Evolutionary conservation across 202 grass and related monocot genomes (phyloP).

Genomic region (Carex arenaria): DNA sequence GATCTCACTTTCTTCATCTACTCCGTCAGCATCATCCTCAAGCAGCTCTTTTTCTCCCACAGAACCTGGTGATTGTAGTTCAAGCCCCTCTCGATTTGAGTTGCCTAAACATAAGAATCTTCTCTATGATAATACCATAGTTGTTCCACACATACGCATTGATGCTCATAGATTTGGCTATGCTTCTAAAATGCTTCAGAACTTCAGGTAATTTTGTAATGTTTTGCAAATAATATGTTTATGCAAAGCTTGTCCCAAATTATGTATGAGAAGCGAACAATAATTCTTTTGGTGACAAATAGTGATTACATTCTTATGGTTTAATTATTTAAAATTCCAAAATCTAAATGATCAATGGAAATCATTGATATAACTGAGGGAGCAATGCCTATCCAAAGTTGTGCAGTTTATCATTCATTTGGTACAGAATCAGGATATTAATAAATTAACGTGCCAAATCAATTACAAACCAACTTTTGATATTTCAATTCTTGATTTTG

Average conservation of each 20-base stretch:
- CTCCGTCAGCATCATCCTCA: conserved; percentile 66
- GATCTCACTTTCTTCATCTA: conserved; percentile 32
- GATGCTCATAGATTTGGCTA: conserved; percentile 87
- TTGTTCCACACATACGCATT: conserved; percentile 68
- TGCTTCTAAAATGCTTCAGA: conserved; percentile 85
- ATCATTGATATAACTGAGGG: background rate
- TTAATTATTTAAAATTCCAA: background rate
- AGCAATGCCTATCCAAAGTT: background rate
- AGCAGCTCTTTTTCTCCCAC: conserved; percentile 61
- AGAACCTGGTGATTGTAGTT: conserved; percentile 41
- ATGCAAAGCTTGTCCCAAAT: background rate
- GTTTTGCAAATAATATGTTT: background rate
- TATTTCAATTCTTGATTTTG: conserved; percentile 5
- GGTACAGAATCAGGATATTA: background rate
- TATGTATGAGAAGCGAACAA: background rate
- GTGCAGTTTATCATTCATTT: background rate
- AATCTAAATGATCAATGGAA: background rate
- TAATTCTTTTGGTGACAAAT: background rate
- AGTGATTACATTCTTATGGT: background rate
- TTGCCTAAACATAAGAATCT: conserved; percentile 38
- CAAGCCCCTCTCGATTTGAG: conserved; percentile 38
- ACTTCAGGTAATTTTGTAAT: conserved; percentile 57
- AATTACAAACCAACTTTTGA: background rate
- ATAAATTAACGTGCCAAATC: conserved; percentile 14
- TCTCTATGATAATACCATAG: conserved; percentile 39